Evolutionary conservation across 2,329 filamentous ascomycete genomes (phyloP), one percentile per base, ranked within the genome.

Genomic region (Knufia petricola): DNA sequence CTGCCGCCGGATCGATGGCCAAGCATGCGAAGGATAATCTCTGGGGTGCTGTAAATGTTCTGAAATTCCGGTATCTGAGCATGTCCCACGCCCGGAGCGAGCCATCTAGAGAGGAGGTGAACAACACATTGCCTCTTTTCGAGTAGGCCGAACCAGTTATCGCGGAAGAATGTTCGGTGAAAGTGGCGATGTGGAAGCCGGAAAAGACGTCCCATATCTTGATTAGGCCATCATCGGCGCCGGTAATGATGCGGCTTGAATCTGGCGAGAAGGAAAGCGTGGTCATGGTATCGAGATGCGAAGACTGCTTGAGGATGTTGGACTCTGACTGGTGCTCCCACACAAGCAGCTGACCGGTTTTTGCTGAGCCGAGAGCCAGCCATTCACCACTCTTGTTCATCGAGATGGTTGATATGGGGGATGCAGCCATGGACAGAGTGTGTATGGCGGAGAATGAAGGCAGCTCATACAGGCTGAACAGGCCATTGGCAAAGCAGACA

Each of bases 291-390:
- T 98, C 92, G 56, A 95, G 89, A 67, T 98, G 92, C 0, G 90
- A 92, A 66, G 96, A 92, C 63, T 98, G 92, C 68, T 98, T 98
- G 41, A 98, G 73, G 50, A 98, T 94, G 66, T 98, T 98, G 4
- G 90, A 96, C 66, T 98, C 94, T 0, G 92, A 98, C 64, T 96
- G 90, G 89, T 94, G 98, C 65, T 98, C 92, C 92, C 92, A 98
- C 3, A 98, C 92, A 3, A 98, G 71, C n/a, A 98, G 74, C 63
- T 98, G 92, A 0, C 94, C 94, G 3, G 95, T 76, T 60, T 94
- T 94, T 1, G 92, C 94, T 0, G 94, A 92, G 12, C 90, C 92
- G 64, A 98, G 95, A 0, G 94, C 94, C 19, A 98, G 72, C 92
- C 92, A 98, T 69, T 96, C 90, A 46, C 92, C 92, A 26, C 84